Evolutionary conservation across 2,329 filamentous ascomycete species (phyloP).

Genomic region (Nothophoma quercina): DNA sequence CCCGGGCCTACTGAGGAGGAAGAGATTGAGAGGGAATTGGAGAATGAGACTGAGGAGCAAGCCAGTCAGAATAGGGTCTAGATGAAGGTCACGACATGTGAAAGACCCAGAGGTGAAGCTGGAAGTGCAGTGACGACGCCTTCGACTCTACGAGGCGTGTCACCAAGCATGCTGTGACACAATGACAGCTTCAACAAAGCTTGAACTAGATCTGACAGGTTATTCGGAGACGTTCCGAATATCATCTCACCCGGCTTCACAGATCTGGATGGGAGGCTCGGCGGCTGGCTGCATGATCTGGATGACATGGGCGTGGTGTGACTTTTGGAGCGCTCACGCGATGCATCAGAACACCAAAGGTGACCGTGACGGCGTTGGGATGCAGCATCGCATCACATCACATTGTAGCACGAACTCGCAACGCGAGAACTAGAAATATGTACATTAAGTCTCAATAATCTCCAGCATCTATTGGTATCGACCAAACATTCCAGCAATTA

Average conservation of each 20-base stretch:
- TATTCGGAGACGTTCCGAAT: background rate
- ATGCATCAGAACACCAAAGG: conserved; percentile 16
- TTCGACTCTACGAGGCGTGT: no score
- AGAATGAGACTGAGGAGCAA: conserved; percentile 48
- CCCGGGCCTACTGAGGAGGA: conserved; percentile 57
- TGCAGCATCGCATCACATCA: conserved; percentile 23
- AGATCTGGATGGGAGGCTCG: background rate
- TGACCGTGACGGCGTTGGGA: conserved; percentile 13
- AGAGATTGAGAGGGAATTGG: conserved; percentile 56
- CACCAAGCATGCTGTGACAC: background rate
- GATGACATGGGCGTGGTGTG: conserved; percentile 23
- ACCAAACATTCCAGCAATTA: background rate
- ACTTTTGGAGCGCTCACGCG: conserved; percentile 17
- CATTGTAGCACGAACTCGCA: background rate
- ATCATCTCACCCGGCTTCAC: background rate
- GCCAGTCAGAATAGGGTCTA: conserved; percentile 31
- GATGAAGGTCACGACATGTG: background rate
- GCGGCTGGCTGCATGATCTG: conserved; percentile 4
- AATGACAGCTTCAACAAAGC: background rate
- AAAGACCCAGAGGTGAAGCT: no score
- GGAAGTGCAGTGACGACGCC: no score
- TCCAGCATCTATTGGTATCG: conserved; percentile 1
- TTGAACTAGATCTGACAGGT: background rate
- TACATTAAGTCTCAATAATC: conserved; percentile 15
- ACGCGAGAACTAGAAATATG: conserved; percentile 11